These are phyloP conservation scores for Allium cepa DNA, from an alignment of 106 monocot species.

Conservation along the genomic window DNA sequence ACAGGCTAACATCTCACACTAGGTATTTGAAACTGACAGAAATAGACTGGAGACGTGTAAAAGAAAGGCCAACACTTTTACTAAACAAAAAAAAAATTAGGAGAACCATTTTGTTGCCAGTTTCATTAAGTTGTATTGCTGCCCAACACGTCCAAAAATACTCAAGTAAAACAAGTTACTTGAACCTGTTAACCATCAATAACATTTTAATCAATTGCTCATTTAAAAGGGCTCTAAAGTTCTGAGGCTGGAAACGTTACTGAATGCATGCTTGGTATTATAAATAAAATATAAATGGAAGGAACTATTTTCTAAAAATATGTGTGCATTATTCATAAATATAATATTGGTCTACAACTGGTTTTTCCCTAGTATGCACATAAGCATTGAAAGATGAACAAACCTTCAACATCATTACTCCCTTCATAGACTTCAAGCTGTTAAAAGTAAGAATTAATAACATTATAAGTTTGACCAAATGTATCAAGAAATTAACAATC, in stretches of 20 bases:
- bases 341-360: not conserved
- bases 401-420: constrained; percentile 49
- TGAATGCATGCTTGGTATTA: not conserved
- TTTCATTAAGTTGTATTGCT: not conserved
- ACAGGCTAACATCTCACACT: no score
- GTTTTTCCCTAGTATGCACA: no score
- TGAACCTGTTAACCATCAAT: not conserved
- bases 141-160: not conserved
- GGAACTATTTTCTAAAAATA: not conserved
- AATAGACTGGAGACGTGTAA: no score
- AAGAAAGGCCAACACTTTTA: not conserved
- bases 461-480: not conserved
- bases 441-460: constrained; percentile 7
- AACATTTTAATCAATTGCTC: not conserved
- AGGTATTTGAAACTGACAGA: no score
- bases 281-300: not conserved
- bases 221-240: not conserved
- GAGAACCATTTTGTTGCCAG: not conserved
- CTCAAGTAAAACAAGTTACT: not conserved
- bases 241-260: no score
- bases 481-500: not conserved
- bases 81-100: not conserved
- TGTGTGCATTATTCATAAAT: not conserved
- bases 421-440: constrained; percentile 85
- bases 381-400: not conserved